phyloP scores from a whole-genome alignment of 2,329 filamentous ascomycete species.

The Aspergillus brasiliensis region DNA sequence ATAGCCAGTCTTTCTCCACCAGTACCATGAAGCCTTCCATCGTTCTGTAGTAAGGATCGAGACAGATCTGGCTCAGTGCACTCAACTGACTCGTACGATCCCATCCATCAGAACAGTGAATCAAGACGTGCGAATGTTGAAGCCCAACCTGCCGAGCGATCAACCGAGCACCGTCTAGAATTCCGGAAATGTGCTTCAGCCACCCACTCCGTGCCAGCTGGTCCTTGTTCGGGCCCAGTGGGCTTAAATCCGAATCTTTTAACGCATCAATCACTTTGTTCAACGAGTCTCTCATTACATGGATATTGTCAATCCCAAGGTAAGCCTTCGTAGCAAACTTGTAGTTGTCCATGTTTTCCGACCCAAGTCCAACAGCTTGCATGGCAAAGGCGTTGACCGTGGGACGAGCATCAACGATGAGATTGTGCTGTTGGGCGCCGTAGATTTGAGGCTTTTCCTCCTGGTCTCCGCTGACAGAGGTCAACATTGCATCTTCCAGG shows the following conservation, averaged over 20 bases:
- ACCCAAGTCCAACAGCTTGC: slow-evolving; percentile 88
- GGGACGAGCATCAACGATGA: slow-evolving; percentile 94
- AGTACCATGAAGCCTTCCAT: slow-evolving; percentile 92
- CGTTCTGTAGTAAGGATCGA: slow-evolving; percentile 94
- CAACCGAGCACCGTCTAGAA: slow-evolving; percentile 80
- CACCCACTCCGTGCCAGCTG: slow-evolving; percentile 81
- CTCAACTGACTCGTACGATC: slow-evolving; percentile 95
- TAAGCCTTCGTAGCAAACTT: slow-evolving; percentile 88
- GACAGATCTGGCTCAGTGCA: slow-evolving; percentile 85
- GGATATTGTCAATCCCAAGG: slow-evolving; percentile 95
- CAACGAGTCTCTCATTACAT: slow-evolving; percentile 93
- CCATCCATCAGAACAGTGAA: slow-evolving; percentile 98
- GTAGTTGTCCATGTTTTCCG: slow-evolving; percentile 98
- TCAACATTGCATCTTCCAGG: slow-evolving; percentile 69
- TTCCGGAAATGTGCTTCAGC: slow-evolving; percentile 83
- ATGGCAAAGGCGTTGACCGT: slow-evolving; percentile 94
- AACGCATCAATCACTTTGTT: slow-evolving; percentile 84
- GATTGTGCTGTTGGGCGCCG: slow-evolving; percentile 87
- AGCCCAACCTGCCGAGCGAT: slow-evolving; percentile 88
- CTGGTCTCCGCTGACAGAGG: slow-evolving; percentile 57
- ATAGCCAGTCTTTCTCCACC: slow-evolving; percentile 96
- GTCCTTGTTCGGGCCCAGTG: slow-evolving; percentile 79
- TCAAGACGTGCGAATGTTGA: slow-evolving; percentile 89
- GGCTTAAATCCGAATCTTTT: slow-evolving; percentile 87
- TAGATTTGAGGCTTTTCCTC: slow-evolving; percentile 71